A percentile compares a stretch with the other conserved stretches of the same genome.
These are phyloP conservation scores for Lathyrus tuberosus DNA, from an alignment of 306 rosid species.

Conservation along the genomic window DNA sequence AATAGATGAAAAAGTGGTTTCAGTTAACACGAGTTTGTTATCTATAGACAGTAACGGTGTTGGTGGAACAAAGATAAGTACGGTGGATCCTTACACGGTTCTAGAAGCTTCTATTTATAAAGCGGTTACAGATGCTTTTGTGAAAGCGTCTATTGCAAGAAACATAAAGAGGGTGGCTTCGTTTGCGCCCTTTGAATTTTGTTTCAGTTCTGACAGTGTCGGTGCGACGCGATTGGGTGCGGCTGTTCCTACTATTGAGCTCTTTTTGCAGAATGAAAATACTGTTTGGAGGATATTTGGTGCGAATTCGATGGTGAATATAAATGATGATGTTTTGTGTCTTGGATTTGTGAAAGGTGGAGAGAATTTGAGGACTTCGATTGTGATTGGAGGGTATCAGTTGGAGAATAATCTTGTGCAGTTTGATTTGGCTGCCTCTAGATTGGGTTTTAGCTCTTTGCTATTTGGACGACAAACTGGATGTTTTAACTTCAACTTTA, in stretches of 20 bases:
- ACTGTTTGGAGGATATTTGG: constrained; percentile 45
- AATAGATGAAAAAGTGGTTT: constrained; percentile 37
- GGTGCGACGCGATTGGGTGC: constrained; percentile 34
- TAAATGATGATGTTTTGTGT: constrained; percentile 35
- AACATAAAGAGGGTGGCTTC: constrained; percentile 46
- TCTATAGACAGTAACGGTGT: constrained; percentile 47
- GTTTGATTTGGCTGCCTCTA: constrained; percentile 46
- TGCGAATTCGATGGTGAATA: constrained; percentile 48
- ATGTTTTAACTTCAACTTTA: constrained; percentile 50
- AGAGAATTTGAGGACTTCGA: constrained; percentile 31
- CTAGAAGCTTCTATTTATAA: constrained; percentile 58
- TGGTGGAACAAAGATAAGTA: constrained; percentile 82
- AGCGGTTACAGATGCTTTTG: constrained; percentile 50
- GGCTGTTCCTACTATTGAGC: constrained; percentile 48
- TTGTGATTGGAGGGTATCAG: constrained; percentile 56
- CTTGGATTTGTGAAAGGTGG: constrained; percentile 57
- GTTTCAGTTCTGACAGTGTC: constrained; percentile 49
- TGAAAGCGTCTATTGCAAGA: constrained; percentile 41
- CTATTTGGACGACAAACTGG: constrained; percentile 42
- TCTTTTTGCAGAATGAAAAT: constrained; percentile 39
- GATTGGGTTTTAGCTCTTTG: constrained; percentile 52
- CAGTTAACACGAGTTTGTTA: constrained; percentile 50
- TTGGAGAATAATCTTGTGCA: constrained; percentile 48
- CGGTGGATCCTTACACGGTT: constrained; percentile 63
- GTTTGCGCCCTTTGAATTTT: constrained; percentile 53